Base-by-base conservation (phyloP, 345 rosid genomes). In the Populus davidiana region DNA sequence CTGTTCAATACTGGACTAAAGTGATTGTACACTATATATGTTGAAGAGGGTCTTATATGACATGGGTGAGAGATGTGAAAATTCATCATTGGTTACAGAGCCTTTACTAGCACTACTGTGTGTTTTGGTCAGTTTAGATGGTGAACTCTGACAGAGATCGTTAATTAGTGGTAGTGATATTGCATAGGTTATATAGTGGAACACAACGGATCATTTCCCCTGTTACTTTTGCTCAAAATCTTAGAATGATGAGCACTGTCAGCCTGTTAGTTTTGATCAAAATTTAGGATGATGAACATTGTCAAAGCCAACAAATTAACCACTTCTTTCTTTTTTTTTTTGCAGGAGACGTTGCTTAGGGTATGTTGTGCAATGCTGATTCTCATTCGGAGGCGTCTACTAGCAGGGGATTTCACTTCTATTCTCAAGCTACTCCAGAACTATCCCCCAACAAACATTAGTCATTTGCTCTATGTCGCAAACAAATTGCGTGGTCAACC, bases 331-430 rank as follows among this genome's bases (percentile, higher is more conserved):
- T 23, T 23, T 29, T 81, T 56, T 86, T 23, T 35, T 81, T 59
- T 86, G 86, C 92, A 96, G 99, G 99, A 93, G 61, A 92, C 97
- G 31, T 79, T 96, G 78, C 93, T 96, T 16, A 90, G 99, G 72
- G 75, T 96, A 80, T 96, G 98, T 82, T 96, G 99, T 54, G 98
- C 98, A 38, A 96, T 96, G 99, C 85, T 96, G 80, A 88, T 96
- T 81, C 89, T 96, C 2, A 73, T 96, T 29, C 81, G 99, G 70
- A 90, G 94, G 70, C 94, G 99, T 52, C 81, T 95, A n/a, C 90
- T 95, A 39, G 95, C 91, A 0, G 95, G 95, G 79, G 95, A 91
- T 78, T 93, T 93, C 86, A 93, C 98, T 23, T 87, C 93, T 23
- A 93, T 87, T 80, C 91, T 93, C 73, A 88, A 88, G 85, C 87